Base-by-base conservation (phyloP, 2,329 filamentous ascomycete genomes). In the Venturia asperata region DNA sequence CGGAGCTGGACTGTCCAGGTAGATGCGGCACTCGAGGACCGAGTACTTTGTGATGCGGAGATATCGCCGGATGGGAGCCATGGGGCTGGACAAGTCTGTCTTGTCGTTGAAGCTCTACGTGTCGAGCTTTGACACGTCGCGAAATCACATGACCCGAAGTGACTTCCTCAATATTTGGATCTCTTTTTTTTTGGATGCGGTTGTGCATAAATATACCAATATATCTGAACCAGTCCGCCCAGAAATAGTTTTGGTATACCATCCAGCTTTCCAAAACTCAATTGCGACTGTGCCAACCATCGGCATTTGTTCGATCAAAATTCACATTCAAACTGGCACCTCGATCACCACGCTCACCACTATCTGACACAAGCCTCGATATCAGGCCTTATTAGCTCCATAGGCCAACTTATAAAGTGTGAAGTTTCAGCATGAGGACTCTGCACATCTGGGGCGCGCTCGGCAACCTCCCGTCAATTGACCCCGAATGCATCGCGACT, bases 1-100 rank as follows among this genome's bases (percentile, higher is more conserved):
- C 67, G 96, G 85, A 15, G 88, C 85, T 0, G 94, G 94, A 71
- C 93, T 92, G 69, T 97, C 93, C 60, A 97, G 86, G 76, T 97
- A 97, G 70, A 99, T 94, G 69, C 92, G 92, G 69, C 91, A 92
- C 82, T 99, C 94, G n/a, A 99, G 83, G 41, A 97, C 92, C 5
- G 93, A 96, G 76, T 91, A 90, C 74, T 93, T 92, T 65, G 90
- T 93, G 70, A 97, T 96, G 63, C 93, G 86, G 65, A 97, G 82
- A 74, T 97, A 97, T 71, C 92, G 86, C 66, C 92, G 87, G 61
- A 96, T 85, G 13, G 92, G 92, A 15, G 92, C 89, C 92, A 97
- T 97, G 7, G 21, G 27, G 30, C 30, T 34, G 30, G 30, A 34
- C n/a, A 27, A 61, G n/a, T 45, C n/a, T 34, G 41, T 34, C 1